Base-by-base conservation (phyloP, 2,329 filamentous ascomycete species). In the Tolypocladium tropicale region DNA sequence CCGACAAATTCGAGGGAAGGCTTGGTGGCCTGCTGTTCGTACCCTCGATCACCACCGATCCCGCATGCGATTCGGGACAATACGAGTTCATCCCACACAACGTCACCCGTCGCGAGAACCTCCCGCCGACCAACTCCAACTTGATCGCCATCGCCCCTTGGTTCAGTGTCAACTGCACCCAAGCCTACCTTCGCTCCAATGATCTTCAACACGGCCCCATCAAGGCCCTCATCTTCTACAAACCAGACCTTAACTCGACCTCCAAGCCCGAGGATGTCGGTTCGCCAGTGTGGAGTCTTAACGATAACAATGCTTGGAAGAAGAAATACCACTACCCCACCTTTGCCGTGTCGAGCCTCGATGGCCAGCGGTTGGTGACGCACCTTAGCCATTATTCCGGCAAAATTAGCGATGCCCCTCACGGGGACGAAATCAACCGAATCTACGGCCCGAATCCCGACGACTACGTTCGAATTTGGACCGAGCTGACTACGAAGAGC, bases 71-170 rank as follows among this genome's bases (percentile, higher is more conserved):
- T 66, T 74, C 82, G 18, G 71, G 80, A 51, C 83, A 86, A 46
- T 78, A 78, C 43, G 70, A 79, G n/a, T 84, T 86, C 62, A 78
- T 96, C 10, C 89, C 91, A 1, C 63, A 69, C 39, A 92, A 94
- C 68, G 89, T 84, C 55, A 95, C 90, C 14, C 83, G 86, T 18
- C 79, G 82, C 62, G 69, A 72, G n/a, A 79, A 94, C 64, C 80
- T 96, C 1, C 84, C 84, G 0, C 75, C 78, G 0, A 79, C 79
- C 52, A 83, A 88, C 61, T 90, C 89, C 68, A 84, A 86, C 55
- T 76, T 91, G 53, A 82, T 96, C 63, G 92, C 88, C 32, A 74
- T 96, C 54, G 92, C 90, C 28, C 93, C 93, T 32, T 97, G 93
- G 92, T 83, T 90, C 63, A 88, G 80, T 59, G 74, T 79, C 9